Conservation (phyloP, 1,284 basidiomycete genomes). For the Sporisorium scitamineum region DNA sequence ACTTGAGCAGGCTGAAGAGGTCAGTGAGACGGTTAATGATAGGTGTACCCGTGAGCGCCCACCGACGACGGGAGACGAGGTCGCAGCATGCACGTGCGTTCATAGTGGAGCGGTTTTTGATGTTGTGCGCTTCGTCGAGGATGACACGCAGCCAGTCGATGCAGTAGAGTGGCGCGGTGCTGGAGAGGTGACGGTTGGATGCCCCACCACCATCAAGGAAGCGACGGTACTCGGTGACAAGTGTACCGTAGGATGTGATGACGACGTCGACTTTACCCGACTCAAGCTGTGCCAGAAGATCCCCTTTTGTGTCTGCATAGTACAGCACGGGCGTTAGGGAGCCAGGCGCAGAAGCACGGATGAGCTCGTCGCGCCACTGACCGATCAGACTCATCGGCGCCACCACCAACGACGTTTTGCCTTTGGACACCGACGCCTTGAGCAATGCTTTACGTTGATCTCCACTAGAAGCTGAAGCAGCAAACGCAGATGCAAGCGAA, state of each 20-base stretch:
- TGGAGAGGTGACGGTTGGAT: constrained; percentile 30
- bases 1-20: constrained; percentile 75
- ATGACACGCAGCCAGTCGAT: constrained; percentile 67
- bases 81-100: constrained; percentile 91
- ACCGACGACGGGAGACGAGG: constrained; percentile 81
- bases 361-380: constrained; percentile 91
- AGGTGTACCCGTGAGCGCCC: constrained; percentile 94
- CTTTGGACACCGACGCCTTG: constrained; percentile 42
- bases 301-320: constrained; percentile 82
- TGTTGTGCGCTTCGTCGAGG: constrained; percentile 90
- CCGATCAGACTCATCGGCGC: constrained; percentile 89
- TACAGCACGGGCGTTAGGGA: constrained; percentile 75
- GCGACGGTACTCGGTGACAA: constrained; percentile 62
- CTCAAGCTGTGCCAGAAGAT: constrained; percentile 77
- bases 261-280: constrained; percentile 76
- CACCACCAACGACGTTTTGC: constrained; percentile 82
- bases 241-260: constrained; percentile 85
- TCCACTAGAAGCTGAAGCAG: constrained; percentile 27
- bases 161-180: constrained; percentile 54
- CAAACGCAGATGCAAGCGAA: constrained; percentile 59
- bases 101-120: constrained; percentile 89
- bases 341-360: constrained; percentile 75
- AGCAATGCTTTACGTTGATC: constrained; percentile 33
- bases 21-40: constrained; percentile 94
- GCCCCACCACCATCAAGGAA: constrained; percentile 49